Evolutionary conservation across 441 rosid species (phyloP), one percentile per base, ranked within the genome.

Genomic region (Bruguiera hainesii): DNA sequence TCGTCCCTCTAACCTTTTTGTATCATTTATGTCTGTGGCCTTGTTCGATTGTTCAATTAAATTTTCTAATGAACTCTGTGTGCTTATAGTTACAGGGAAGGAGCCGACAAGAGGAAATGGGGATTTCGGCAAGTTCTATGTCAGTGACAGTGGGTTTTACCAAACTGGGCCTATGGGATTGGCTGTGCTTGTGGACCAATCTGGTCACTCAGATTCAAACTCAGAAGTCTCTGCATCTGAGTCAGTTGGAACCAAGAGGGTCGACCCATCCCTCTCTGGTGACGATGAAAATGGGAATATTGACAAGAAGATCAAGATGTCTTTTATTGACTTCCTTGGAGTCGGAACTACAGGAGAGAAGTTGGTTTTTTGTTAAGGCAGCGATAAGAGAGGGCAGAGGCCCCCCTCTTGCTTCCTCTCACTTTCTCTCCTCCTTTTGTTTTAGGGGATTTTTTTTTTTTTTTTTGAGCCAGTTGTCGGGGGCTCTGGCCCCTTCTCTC

Each of bases 321-420:
- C 73, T 63, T 85, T 85, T 78, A 73, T 86, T 58, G 95, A 89
- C 79, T 89, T 89, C 59, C 90, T 89, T 39, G 86, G 91, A 31
- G 79, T 89, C n/a, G 89, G 90, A 75, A 85, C 82, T 61, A 46
- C 74, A 19, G 67, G 16, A 39, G 16, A 48, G 26, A 26, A 48
- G 46, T 33, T 31, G 21, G 20, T 3, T 18, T 71, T 50, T 37
- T 30, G 31, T 28, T 57, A 16, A 62, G 37, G 37, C 9, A 7
- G 37, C 37, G 7, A 33, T 1, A 7, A 33, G 9, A 8, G 9
- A 8, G 37, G 37, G 2, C 2, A 7, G 37, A 7, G 37, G 5
- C 4, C 9, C 4, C 9, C 37, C 9, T 33, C 6, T 31, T 33
- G 9, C 37, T 33, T 33, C 37, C 37, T 7, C 0, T 33, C 37